These are phyloP conservation scores for Emericellopsis terricola DNA, from an alignment of 495 filamentous ascomycete genomes.

Conservation along the genomic window DNA sequence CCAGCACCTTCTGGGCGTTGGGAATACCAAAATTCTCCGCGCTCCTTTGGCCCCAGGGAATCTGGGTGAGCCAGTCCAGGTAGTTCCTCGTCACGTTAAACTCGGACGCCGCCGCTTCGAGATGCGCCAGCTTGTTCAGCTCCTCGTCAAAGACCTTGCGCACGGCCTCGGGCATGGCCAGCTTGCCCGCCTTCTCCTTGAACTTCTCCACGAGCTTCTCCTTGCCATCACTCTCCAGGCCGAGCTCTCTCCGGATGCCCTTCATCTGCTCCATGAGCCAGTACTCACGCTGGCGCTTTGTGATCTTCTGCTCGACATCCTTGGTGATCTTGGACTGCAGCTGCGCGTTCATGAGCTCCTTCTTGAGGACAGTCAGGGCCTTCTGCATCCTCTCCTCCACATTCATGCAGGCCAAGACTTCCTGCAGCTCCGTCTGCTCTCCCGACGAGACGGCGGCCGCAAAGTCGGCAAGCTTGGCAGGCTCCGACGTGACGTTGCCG, in stretches of 20 bases:
- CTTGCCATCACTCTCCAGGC: slow-evolving; percentile 93
- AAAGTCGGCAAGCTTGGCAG: slow-evolving; percentile 88
- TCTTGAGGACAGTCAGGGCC: slow-evolving; percentile 81
- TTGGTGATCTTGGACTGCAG: slow-evolving; percentile 95
- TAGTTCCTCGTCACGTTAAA: slow-evolving; percentile 99
- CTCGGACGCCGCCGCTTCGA: slow-evolving; percentile 89
- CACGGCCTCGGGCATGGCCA: slow-evolving; percentile 92
- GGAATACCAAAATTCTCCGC: slow-evolving; percentile 92
- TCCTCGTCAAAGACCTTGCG: slow-evolving; percentile 98
- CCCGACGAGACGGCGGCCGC: slow-evolving; percentile 87
- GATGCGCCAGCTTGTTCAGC: slow-evolving; percentile 84
- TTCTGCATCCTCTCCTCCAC: slow-evolving; percentile 82
- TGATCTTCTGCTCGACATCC: slow-evolving; percentile 94
- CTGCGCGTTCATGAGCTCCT: slow-evolving; percentile 94
- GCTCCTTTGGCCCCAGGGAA: slow-evolving; percentile 93
- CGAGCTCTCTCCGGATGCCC: slow-evolving; percentile 88
- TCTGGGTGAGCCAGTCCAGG: slow-evolving; percentile 94
- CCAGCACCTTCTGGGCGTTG: slow-evolving; percentile 75
- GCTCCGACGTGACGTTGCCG: slow-evolving; percentile 87
- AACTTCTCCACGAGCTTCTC: slow-evolving; percentile 96
- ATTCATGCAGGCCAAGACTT: slow-evolving; percentile 76
- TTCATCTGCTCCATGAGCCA: slow-evolving; percentile 99
- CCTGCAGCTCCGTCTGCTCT: slow-evolving; percentile 80
- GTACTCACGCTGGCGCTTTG: slow-evolving; percentile 94
- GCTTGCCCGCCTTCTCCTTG: slow-evolving; percentile 81